Percentiles rank a stretch among this genome's conserved stretches.
phyloP scores from a whole-genome alignment of 1,284 basidiomycete species.

The Ustilago loliicola region DNA sequence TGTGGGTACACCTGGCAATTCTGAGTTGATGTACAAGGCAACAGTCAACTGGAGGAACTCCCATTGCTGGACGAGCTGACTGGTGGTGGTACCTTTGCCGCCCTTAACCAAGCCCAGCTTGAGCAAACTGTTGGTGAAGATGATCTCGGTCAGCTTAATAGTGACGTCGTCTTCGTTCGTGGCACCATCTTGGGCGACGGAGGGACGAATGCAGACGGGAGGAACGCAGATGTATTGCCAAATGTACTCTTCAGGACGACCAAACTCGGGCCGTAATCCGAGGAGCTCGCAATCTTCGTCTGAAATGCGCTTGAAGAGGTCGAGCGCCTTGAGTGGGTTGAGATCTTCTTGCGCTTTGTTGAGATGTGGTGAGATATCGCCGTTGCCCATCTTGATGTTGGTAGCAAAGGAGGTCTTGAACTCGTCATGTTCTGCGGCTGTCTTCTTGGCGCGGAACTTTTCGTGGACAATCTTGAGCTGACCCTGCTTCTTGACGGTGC shows the following conservation, averaged over 20 bases:
- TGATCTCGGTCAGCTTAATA: conserved; percentile 96
- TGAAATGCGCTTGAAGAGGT: conserved; percentile 92
- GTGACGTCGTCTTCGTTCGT: conserved; percentile 97
- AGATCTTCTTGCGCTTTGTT: conserved; percentile 94
- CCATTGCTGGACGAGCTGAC: conserved; percentile 83
- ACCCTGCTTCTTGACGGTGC: conserved; percentile 95
- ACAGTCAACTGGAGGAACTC: conserved; percentile 94
- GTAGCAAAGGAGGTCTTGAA: conserved; percentile 87
- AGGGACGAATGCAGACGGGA: conserved; percentile 96
- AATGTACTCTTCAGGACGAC: conserved; percentile 95
- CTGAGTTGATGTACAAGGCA: conserved; percentile 98
- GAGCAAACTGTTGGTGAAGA: conserved; percentile 93
- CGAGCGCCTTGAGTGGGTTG: conserved; percentile 92
- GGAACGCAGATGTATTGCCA: conserved; percentile 99
- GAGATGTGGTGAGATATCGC: conserved; percentile 86
- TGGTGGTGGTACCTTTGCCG: conserved; percentile 67
- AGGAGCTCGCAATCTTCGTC: conserved; percentile 95
- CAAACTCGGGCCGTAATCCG: conserved; percentile 87
- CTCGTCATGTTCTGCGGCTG: conserved; percentile 85
- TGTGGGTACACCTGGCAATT: conserved; percentile 80
- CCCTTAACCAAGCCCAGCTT: conserved; percentile 85
- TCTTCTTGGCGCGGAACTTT: conserved; percentile 96
- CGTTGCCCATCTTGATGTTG: conserved; percentile 84
- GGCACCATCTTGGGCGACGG: conserved; percentile 88
- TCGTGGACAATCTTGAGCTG: conserved; percentile 97